A percentile compares a stretch with the other conserved stretches of the same genome.
These are phyloP conservation scores for Inonotus obliquus DNA, from an alignment of 1,284 basidiomycete species.

Conservation along the genomic window DNA sequence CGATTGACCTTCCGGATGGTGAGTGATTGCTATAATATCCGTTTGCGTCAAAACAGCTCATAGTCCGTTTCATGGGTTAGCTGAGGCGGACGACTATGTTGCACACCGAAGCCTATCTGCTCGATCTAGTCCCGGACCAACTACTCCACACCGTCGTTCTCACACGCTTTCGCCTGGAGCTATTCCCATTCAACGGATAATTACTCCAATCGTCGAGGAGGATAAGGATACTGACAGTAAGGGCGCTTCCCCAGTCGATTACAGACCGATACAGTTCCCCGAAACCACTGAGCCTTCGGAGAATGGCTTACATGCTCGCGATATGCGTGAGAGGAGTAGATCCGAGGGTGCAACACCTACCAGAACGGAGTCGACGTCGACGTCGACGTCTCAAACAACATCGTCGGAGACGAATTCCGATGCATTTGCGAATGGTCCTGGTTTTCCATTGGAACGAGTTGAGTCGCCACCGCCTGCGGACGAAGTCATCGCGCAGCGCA, in stretches of 20 bases:
- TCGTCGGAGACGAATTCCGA: slow-evolving; percentile 19
- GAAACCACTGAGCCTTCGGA: not conserved
- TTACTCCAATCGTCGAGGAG: slow-evolving; percentile 19
- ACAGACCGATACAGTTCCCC: slow-evolving; percentile 9
- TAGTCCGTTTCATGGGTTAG: not conserved
- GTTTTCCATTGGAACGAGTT: slow-evolving; percentile 26
- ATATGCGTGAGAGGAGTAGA: slow-evolving; percentile 1
- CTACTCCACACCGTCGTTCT: not conserved
- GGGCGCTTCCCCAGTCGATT: slow-evolving; percentile 8
- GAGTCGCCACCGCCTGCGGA: slow-evolving; percentile 44
- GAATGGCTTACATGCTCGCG: not conserved
- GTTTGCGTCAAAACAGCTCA: not conserved
- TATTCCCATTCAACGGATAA: slow-evolving; percentile 20
- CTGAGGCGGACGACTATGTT: not conserved
- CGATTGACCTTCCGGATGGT: slow-evolving; percentile 2
- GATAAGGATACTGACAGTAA: slow-evolving; percentile 7
- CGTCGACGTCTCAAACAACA: slow-evolving; percentile 18
- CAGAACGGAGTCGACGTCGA: slow-evolving; percentile 11
- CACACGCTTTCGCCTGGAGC: slow-evolving; percentile 4
- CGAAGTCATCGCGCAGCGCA: slow-evolving; percentile 37
- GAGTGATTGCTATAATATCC: not conserved
- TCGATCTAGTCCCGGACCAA: slow-evolving; percentile 6
- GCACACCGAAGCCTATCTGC: not conserved
- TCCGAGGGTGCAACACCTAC: slow-evolving; percentile 10
- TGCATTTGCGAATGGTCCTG: slow-evolving; percentile 23